Percentiles rank a stretch among this genome's conserved stretches.
Conservation (phyloP, 495 filamentous ascomycete species). For the Neurospora tetraspora region DNA sequence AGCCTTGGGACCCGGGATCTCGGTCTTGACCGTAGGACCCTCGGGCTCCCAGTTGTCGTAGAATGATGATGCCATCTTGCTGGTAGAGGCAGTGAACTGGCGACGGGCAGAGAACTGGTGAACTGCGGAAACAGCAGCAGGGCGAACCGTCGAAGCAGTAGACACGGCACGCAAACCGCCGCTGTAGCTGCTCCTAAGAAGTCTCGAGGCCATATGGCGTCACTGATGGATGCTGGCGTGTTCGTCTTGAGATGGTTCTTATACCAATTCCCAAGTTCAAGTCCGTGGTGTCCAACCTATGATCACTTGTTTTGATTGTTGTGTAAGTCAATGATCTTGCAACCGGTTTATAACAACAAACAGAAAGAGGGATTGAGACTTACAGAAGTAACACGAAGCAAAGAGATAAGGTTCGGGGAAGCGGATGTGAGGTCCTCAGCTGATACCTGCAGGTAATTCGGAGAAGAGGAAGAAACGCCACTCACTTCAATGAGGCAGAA, state of each 20-base stretch:
- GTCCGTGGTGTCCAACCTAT: background rate
- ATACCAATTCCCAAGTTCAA: background rate
- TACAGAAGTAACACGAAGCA: background rate
- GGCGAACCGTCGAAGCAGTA: background rate
- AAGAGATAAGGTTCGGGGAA: background rate
- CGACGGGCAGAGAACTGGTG: slow-evolving; percentile 9
- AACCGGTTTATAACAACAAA: background rate
- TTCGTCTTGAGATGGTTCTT: background rate
- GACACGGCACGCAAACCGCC: background rate
- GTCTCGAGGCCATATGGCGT: background rate
- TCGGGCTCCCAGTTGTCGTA: slow-evolving; percentile 63
- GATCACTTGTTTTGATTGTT: background rate
- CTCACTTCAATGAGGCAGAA: background rate
- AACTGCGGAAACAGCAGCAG: background rate
- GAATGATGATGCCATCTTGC: slow-evolving; percentile 37
- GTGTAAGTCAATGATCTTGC: background rate
- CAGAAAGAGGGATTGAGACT: background rate
- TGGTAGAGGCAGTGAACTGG: slow-evolving; percentile 19
- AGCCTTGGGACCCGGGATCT: slow-evolving; percentile 76
- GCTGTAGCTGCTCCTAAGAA: background rate
- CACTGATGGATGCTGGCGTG: background rate
- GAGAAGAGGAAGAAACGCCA: background rate
- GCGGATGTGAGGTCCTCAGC: background rate
- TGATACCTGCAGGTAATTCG: background rate
- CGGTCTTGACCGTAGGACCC: slow-evolving; percentile 60